phyloP scores from a whole-genome alignment of 2,329 filamentous ascomycete genomes.

The Colletotrichum paranaense region DNA sequence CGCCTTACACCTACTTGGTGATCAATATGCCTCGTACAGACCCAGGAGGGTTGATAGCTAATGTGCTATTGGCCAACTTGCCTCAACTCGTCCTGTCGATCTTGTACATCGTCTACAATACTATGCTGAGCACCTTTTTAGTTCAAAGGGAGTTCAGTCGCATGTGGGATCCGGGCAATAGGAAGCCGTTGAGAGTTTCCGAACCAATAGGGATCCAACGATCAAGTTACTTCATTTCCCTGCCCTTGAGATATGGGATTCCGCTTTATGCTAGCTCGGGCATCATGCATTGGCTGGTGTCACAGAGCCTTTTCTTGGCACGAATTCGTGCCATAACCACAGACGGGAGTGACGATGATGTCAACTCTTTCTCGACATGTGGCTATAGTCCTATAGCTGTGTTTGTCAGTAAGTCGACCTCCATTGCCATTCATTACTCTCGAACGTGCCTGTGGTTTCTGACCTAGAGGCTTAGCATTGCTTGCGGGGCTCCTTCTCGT shows the following conservation, averaged over 20 bases:
- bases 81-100: slow-evolving; percentile 59
- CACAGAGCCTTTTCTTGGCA: slow-evolving; percentile 57
- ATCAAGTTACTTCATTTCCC: slow-evolving; percentile 54
- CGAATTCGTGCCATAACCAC: slow-evolving; percentile 45
- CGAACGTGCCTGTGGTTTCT: neutral
- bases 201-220: slow-evolving; percentile 52
- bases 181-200: slow-evolving; percentile 55
- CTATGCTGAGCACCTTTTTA: slow-evolving; percentile 57
- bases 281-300: slow-evolving; percentile 61
- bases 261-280: slow-evolving; percentile 48
- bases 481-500: slow-evolving; percentile 32
- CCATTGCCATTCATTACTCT: neutral
- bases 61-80: slow-evolving; percentile 55
- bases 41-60: slow-evolving; percentile 43
- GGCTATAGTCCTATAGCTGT: slow-evolving; percentile 45
- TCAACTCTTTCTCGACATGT: slow-evolving; percentile 44
- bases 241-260: slow-evolving; percentile 57
- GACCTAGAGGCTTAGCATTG: slow-evolving; percentile 28
- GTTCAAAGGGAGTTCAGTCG: slow-evolving; percentile 57
- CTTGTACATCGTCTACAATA: slow-evolving; percentile 58
- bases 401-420: slow-evolving; percentile 36
- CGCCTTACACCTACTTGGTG: slow-evolving; percentile 42
- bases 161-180: slow-evolving; percentile 42
- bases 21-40: slow-evolving; percentile 41
- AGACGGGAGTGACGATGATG: slow-evolving; percentile 37